phyloP scores from a whole-genome alignment of 148 eudicot species.

The Suaeda aralocaspica region DNA sequence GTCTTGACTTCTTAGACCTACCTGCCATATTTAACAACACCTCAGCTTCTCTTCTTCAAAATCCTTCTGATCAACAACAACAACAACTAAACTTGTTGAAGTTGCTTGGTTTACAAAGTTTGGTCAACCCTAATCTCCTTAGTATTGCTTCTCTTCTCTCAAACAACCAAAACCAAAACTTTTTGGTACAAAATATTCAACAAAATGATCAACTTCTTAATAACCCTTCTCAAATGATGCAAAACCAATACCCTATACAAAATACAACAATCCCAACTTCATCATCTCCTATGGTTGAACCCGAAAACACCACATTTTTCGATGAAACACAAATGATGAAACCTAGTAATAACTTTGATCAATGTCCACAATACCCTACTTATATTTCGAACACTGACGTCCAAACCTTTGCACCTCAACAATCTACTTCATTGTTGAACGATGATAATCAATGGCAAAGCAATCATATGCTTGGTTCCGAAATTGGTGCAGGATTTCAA shows the following conservation, averaged over 20 bases:
- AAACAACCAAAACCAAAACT: conserved; percentile 31
- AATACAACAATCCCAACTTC: background rate
- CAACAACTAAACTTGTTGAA: conserved; percentile 48
- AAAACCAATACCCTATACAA: conserved; percentile 9
- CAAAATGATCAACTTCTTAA: background rate
- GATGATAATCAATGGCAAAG: conserved; percentile 8
- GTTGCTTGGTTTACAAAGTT: conserved; percentile 45
- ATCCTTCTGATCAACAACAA: conserved; percentile 27
- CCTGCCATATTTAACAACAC: conserved; percentile 41
- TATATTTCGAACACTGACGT: conserved; percentile 16
- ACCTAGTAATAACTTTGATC: conserved; percentile 15
- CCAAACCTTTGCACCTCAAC: conserved; percentile 3
- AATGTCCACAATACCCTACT: conserved; percentile 18
- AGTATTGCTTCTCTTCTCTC: conserved; percentile 54
- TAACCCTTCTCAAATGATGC: background rate
- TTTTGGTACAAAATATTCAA: conserved; percentile 30
- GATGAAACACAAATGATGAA: conserved; percentile 30
- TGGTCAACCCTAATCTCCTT: conserved; percentile 60
- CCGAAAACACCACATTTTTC: conserved; percentile 25
- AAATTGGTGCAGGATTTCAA: background rate
- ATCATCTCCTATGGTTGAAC: background rate
- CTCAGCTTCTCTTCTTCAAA: conserved; percentile 31
- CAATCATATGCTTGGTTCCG: background rate
- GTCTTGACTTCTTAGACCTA: conserved; percentile 63
- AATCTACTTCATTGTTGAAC: conserved; percentile 1